Conservation (phyloP, 2,329 filamentous ascomycete genomes). For the Diaporthe vexans region DNA sequence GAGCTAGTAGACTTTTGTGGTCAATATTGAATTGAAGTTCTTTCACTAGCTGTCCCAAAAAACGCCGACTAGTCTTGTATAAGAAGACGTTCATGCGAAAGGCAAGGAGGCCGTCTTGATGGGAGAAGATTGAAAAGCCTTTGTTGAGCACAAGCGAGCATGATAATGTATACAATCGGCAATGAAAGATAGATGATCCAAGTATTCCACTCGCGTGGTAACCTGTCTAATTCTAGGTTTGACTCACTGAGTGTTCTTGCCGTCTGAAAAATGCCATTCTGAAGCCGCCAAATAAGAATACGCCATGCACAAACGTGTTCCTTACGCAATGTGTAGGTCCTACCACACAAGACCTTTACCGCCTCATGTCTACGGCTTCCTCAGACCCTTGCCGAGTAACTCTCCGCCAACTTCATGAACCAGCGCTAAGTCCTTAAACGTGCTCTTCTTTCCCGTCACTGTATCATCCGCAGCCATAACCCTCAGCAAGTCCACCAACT, state of each 20-base stretch:
- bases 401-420: slow-evolving; percentile 68
- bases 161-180: not conserved
- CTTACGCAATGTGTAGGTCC: too few relatives aligned
- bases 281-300: not conserved
- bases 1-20: too few relatives aligned
- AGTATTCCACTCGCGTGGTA: not conserved
- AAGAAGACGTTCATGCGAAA: not conserved
- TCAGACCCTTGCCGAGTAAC: slow-evolving; percentile 65
- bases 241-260: not conserved
- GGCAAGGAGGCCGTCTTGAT: not conserved
- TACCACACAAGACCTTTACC: not conserved
- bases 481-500: slow-evolving; percentile 83
- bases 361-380: slow-evolving; percentile 45
- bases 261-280: not conserved
- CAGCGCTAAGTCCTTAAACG: slow-evolving; percentile 70
- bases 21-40: not conserved
- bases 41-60: not conserved
- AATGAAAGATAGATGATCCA: not conserved
- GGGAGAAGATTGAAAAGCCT: not conserved
- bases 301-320: not conserved
- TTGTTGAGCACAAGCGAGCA: not conserved
- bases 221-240: not conserved
- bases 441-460: slow-evolving; percentile 69
- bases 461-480: slow-evolving; percentile 81
- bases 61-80: too few relatives aligned